phyloP scores from a whole-genome alignment of 1,284 basidiomycete genomes.

The Singerocomus rubriflavus region DNA sequence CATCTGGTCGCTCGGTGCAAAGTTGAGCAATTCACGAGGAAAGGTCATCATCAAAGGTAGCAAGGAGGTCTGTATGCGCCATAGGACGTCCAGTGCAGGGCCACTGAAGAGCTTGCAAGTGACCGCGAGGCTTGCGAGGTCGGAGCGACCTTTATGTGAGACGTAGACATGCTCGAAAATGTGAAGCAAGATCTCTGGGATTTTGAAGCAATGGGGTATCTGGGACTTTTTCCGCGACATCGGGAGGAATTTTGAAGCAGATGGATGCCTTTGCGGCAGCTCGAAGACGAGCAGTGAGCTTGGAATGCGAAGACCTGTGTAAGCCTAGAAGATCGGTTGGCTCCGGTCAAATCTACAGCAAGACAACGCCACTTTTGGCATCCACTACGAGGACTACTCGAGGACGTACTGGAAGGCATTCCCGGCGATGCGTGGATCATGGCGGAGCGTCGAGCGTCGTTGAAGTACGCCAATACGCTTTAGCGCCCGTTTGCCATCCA shows the following conservation, averaged over 20 bases:
- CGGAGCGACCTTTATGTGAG: conserved; percentile 8
- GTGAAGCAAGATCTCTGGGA: conserved; percentile 21
- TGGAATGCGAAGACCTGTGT: background rate
- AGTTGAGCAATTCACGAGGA: conserved; percentile 18
- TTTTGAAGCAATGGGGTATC: conserved; percentile 16
- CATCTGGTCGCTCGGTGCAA: conserved; percentile 21
- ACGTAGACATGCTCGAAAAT: conserved; percentile 19
- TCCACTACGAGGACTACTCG: too few species aligned
- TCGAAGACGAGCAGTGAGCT: background rate
- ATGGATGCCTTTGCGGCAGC: background rate
- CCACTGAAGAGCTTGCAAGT: conserved; percentile 20
- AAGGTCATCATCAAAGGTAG: conserved; percentile 20
- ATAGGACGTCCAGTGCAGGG: conserved; percentile 23
- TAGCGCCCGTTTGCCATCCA: background rate
- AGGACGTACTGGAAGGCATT: background rate
- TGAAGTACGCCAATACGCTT: background rate
- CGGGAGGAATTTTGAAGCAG: background rate
- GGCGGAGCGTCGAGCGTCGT: background rate
- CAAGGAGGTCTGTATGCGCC: conserved; percentile 22
- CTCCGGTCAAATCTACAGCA: conserved; percentile 4
- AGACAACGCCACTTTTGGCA: background rate
- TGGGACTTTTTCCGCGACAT: background rate
- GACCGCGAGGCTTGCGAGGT: conserved; percentile 15
- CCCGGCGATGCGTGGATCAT: background rate
- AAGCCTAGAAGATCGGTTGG: conserved; percentile 2